Percentiles rank a stretch among this genome's conserved stretches.
Conservation (phyloP, 108 stramenopile species). For the Cyclotella atomus region DNA sequence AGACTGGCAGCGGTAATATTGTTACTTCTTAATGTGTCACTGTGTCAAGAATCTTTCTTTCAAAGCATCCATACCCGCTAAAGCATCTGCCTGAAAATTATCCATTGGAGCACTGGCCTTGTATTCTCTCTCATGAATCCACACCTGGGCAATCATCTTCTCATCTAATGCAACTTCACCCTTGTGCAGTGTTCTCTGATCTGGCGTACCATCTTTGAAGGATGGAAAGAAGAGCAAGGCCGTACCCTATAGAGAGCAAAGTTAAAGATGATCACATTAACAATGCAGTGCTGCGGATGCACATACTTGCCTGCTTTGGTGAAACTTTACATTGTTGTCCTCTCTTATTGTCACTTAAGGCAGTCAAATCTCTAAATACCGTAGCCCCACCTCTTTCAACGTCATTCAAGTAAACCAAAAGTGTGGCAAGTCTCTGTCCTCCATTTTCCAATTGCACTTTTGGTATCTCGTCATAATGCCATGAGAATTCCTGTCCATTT, state of each 20-base stretch:
- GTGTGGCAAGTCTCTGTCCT: conserved; percentile 81
- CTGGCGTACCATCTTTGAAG: conserved; percentile 63
- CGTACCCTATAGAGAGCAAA: no score
- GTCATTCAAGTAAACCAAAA: conserved; percentile 85
- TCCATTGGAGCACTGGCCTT: conserved; percentile 59
- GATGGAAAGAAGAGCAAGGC: conserved; percentile 79
- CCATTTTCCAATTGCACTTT: conserved; percentile 57
- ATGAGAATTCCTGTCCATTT: conserved; percentile 77
- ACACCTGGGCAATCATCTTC: conserved; percentile 82
- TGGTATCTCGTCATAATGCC: conserved; percentile 83
- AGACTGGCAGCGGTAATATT: not conserved
- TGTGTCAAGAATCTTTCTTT: conserved; percentile 3
- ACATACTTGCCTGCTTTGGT: no score
- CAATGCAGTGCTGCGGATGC: no score
- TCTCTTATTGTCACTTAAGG: no score
- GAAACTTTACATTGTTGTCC: conserved; percentile 50
- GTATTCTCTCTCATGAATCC: conserved; percentile 73
- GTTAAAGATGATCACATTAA: no score
- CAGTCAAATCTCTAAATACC: conserved; percentile 69
- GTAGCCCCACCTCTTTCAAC: conserved; percentile 70
- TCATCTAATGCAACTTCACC: conserved; percentile 63
- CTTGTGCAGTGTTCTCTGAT: conserved; percentile 71
- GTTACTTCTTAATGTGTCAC: not conserved
- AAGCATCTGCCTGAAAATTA: conserved; percentile 62
- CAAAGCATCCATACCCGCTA: conserved; percentile 34